Base-by-base conservation (phyloP, 108 stramenopile species). In the Mayamaea pseudoterrestris region DNA sequence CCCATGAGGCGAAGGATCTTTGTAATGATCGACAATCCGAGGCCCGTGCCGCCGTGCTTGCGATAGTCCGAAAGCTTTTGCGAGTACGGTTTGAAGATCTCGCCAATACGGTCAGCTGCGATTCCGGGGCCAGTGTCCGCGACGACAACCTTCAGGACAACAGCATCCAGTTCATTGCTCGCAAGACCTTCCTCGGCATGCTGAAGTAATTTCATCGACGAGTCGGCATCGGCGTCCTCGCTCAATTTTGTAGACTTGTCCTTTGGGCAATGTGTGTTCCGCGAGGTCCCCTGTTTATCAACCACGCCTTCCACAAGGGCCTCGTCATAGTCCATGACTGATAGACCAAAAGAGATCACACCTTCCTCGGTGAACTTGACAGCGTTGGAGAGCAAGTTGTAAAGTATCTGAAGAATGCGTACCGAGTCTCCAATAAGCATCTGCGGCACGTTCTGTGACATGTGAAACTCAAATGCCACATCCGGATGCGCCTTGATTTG, bases 51-150 rank as follows among this genome's bases (percentile, higher is more conserved):
- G 25, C 63, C 63, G 34, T 60, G 55, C 35, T 71, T 35, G 6
- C 66, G 55, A 29, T 47, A 60, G 21, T 65, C 51, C 27, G 61
- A 63, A 9, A 55, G 27, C 13, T 57, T 60, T 48, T 64, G 47
- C 18, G 37, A 35, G 25, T 51, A 66, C 6, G 65, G 60, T 36
- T 47, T 31, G 27, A 66, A 73, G 34, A 73, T 57, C 17, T 28
- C 30, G 16, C 53, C 32, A 20, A 47, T 41, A 13, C 39, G 44
- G 9, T 66, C 56, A 13, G 42, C 17, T 13, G 42, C 31, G 27
- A 71, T 61, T 16, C 70, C 70, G 7, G 20, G n/a, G 11, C 70
- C 70, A 8, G 65, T 66, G 48, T 71, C 70, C 21, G 53, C 20
- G 14, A 48, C 47, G 6, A 48, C 47, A 9, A 48, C 18, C 14